Evolutionary conservation across 192 early-diverging fungal genomes (phyloP), one percentile per base, ranked within the genome.

Genomic region (Allomyces macrogynus): DNA sequence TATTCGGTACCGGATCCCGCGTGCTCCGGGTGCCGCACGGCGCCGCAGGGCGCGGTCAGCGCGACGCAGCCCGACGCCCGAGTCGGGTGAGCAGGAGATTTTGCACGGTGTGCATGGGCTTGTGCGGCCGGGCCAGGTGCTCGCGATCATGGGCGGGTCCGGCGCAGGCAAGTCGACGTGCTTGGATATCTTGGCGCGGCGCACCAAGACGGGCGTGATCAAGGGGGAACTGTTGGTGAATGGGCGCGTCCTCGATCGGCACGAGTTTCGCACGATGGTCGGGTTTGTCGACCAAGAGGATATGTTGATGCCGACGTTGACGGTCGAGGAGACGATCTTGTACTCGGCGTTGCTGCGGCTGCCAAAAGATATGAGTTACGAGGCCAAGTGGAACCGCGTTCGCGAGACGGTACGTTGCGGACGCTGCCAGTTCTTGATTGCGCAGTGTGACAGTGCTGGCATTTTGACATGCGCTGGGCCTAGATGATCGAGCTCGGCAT

Each of bases 201-300:
- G 80, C 74, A 23, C 42, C 76, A 62, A 69, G 60, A 20, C 66
- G 60, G 44, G 69, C 60, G 65, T n/a, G 5, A 72, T 76, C 18
- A 62, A 71, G 0, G 80, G 81, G n/a, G 71, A 73, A n/a, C 71
- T 87, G 23, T 62, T 83, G 12, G 71, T 85, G 11, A 80, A 87
- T 65, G 81, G 80, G 20, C 60, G 60, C 10, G 68, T 76, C 23
- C 74, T 81, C 18, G 60, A 67, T 10, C 69, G 74, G 23, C 64
- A 74, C 11, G 74, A 81, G 61, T 84, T 75, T 66, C 85, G 85
- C 64, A 81, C 73, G 10, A 76, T 84, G 8, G 78, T 87, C 24
- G 85, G 88, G 23, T 92, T 87, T 74, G 90, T 93, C 7, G 91
- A 93, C 74, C 93, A 95, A 65, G 93, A 95, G 68, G 93, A 93